Evolutionary conservation across 2,329 filamentous ascomycete genomes (phyloP).

Genomic region (Fonsecaea monophora): DNA sequence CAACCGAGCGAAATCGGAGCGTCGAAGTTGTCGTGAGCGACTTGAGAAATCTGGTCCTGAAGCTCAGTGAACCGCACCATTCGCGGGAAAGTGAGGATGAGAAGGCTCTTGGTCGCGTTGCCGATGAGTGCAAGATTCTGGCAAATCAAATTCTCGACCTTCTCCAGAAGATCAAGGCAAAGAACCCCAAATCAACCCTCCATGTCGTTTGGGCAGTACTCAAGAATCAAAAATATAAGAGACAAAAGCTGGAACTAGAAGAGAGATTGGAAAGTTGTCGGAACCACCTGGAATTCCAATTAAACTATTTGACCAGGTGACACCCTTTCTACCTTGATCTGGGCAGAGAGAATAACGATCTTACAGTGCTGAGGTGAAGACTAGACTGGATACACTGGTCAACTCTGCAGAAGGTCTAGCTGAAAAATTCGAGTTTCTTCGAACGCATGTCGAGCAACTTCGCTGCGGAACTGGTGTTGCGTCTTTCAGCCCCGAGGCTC

Average conservation of each 20-base stretch:
- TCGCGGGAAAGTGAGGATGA: neutral
- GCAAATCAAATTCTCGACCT: neutral
- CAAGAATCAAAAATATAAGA: neutral
- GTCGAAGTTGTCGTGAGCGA: neutral
- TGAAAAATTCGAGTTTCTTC: neutral
- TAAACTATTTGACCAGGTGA: conserved; percentile 6
- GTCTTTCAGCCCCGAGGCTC: neutral
- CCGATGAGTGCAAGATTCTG: conserved; percentile 2
- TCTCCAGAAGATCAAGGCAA: neutral
- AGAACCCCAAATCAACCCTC: neutral
- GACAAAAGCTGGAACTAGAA: neutral
- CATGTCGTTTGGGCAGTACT: neutral
- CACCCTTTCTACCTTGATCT: neutral
- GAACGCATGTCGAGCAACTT: neutral
- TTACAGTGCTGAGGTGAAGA: neutral
- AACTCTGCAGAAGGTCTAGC: neutral
- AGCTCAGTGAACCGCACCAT: neutral
- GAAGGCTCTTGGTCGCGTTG: neutral
- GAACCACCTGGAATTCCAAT: neutral
- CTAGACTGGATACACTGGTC: neutral
- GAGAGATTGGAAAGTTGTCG: conserved; percentile 1
- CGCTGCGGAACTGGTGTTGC: neutral
- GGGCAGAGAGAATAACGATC: neutral
- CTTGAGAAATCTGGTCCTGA: neutral
- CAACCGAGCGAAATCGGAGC: neutral